phyloP scores from a whole-genome alignment of 116 monocot genomes.

The Thalassia testudinum region DNA sequence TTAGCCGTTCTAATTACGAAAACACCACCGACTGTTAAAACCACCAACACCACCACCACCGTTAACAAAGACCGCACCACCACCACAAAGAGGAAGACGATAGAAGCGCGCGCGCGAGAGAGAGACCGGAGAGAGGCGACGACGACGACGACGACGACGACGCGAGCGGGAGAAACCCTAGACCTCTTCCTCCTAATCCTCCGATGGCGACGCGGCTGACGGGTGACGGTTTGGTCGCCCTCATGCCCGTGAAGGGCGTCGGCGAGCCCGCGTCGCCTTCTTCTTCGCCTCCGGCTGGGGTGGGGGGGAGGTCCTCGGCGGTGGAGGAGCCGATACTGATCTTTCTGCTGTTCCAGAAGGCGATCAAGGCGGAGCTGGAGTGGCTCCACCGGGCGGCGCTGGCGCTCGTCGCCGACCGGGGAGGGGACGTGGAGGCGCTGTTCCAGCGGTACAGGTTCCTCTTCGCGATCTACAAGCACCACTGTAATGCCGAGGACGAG shows the following conservation, averaged over 20 bases:
- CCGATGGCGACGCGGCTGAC: conserved; percentile 63
- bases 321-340: conserved; percentile 62
- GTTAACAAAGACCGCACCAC: too few relatives aligned
- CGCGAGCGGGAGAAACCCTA: neutral
- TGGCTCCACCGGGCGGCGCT: conserved; percentile 64
- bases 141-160: neutral
- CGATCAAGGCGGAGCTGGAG: conserved; percentile 77
- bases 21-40: too few relatives aligned
- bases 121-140: neutral
- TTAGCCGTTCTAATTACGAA: too few relatives aligned
- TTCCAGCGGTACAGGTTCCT: conserved; percentile 61
- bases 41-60: too few relatives aligned
- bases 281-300: neutral
- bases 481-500: conserved; percentile 97
- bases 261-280: conserved; percentile 3
- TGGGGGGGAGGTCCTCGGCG: conserved; percentile 8
- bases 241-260: conserved; percentile 31
- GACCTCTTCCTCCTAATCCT: neutral
- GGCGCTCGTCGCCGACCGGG: conserved; percentile 47
- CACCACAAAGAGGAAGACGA: neutral
- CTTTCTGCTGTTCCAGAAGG: conserved; percentile 86
- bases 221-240: conserved; percentile 50
- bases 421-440: conserved; percentile 45
- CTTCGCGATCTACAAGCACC: conserved; percentile 75
- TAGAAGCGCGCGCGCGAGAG: neutral